These are phyloP conservation scores for Penicillium griseofulvum DNA, from an alignment of 2,329 filamentous ascomycete species.

Conservation along the genomic window DNA sequence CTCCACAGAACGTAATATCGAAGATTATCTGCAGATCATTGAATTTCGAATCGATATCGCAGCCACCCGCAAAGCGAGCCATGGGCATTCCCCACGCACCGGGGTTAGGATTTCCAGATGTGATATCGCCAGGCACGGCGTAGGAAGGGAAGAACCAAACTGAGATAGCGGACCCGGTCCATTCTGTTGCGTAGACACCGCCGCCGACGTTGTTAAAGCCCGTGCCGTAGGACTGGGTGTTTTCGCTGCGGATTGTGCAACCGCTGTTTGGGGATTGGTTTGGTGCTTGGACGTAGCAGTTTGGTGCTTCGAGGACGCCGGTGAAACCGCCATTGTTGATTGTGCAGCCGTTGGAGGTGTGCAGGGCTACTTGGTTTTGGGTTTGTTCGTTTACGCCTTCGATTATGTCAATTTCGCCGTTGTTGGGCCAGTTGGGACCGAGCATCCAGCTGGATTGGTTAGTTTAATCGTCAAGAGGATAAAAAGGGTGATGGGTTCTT, in stretches of 20 bases:
- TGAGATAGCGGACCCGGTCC: constrained; percentile 68
- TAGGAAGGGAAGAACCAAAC: constrained; percentile 81
- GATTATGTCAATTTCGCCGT: constrained; percentile 76
- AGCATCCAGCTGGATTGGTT: constrained; percentile 48
- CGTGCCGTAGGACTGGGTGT: constrained; percentile 58
- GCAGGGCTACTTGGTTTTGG: constrained; percentile 64
- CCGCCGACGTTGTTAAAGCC: constrained; percentile 69
- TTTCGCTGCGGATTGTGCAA: constrained; percentile 56
- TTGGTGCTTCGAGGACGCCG: constrained; percentile 47
- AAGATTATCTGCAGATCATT: constrained; percentile 66
- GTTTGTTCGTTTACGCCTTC: constrained; percentile 68
- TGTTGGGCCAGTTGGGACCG: constrained; percentile 66
- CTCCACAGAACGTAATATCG: constrained; percentile 82
- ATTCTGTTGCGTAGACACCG: constrained; percentile 73
- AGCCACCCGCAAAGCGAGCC: constrained; percentile 67
- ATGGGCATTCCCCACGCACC: constrained; percentile 65
- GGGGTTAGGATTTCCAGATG: constrained; percentile 61
- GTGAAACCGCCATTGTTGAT: constrained; percentile 52
- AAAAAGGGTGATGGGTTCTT: constrained; percentile 32
- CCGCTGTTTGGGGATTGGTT: constrained; percentile 52
- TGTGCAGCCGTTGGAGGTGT: constrained; percentile 62
- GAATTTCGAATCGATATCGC: constrained; percentile 71
- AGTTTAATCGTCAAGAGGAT: too few relatives aligned
- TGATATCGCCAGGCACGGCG: constrained; percentile 63
- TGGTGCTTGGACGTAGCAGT: constrained; percentile 57